phyloP scores from a whole-genome alignment of 164 flowering plant genomes.

The Cinnamomum chago region DNA sequence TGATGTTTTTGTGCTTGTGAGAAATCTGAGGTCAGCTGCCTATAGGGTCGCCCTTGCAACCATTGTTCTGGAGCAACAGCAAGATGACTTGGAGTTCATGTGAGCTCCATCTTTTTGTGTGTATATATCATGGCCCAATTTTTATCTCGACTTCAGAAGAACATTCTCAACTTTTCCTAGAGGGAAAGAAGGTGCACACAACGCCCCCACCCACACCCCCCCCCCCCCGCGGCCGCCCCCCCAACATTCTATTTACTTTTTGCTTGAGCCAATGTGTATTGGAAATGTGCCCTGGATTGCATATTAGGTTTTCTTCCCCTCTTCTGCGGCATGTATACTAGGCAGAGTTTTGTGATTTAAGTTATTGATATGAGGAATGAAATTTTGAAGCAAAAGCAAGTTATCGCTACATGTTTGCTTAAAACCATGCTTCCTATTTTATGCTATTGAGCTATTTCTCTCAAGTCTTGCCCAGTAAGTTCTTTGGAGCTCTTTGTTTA shows the following conservation, averaged over 20 bases:
- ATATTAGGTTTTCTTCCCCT: too few relatives aligned
- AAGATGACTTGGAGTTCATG: slow-evolving; percentile 46
- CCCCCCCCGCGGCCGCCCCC: too few relatives aligned
- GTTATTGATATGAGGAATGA: too few relatives aligned
- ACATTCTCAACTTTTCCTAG: not conserved
- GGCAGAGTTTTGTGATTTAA: too few relatives aligned
- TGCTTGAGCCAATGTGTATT: not conserved
- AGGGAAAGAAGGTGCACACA: not conserved
- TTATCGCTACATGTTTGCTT: too few relatives aligned
- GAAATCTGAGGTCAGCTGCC: slow-evolving; percentile 72
- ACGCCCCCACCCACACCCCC: too few relatives aligned
- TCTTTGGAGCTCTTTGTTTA: too few relatives aligned
- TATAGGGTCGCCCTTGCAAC: slow-evolving; percentile 77
- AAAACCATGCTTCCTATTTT: too few relatives aligned
- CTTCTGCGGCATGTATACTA: too few relatives aligned
- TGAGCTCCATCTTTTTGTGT: slow-evolving; percentile 16
- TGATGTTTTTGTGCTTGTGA: slow-evolving; percentile 68
- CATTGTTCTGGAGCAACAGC: slow-evolving; percentile 61
- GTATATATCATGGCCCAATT: not conserved
- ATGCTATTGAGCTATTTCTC: too few relatives aligned
- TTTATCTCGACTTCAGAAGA: not conserved
- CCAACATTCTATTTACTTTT: not conserved
- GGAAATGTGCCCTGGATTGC: not conserved
- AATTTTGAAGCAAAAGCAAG: too few relatives aligned
- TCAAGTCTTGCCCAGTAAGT: too few relatives aligned